These are phyloP conservation scores for Posidonia australis DNA, from an alignment of 106 monocot genomes.

Conservation along the genomic window DNA sequence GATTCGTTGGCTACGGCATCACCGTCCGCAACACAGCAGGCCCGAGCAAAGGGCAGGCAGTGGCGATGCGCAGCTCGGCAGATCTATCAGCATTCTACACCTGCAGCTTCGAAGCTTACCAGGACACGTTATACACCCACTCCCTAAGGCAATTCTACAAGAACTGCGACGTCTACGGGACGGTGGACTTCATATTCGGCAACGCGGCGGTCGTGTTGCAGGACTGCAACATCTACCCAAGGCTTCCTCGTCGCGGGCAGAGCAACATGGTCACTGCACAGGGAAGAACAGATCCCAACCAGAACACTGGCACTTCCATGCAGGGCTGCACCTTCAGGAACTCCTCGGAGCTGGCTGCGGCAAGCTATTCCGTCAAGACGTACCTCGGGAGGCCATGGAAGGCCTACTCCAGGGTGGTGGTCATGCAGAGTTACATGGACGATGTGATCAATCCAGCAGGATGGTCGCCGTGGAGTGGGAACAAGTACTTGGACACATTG, in stretches of 20 bases:
- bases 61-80: background rate
- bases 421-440: background rate
- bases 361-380: background rate
- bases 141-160: slow-evolving; percentile 3
- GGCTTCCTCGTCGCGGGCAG: background rate
- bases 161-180: slow-evolving; percentile 4
- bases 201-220: slow-evolving; percentile 4
- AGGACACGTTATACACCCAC: slow-evolving; percentile 8
- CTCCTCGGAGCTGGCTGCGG: too few species aligned
- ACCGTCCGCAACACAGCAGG: slow-evolving; percentile 2
- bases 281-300: background rate
- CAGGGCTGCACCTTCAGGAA: too few species aligned
- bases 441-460: background rate
- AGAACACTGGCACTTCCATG: slow-evolving; percentile 8
- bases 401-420: slow-evolving; percentile 3
- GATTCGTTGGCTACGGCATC: background rate
- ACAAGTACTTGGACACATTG: slow-evolving; percentile 1
- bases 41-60: background rate
- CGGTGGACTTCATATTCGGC: slow-evolving; percentile 14
- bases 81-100: background rate
- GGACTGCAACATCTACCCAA: slow-evolving; percentile 1
- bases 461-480: slow-evolving; percentile 2
- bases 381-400: slow-evolving; percentile 12
- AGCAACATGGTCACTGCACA: background rate
- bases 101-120: slow-evolving; percentile 8